Base-by-base conservation (phyloP, 148 eudicot genomes). In the Chenopodium berlandieri region DNA sequence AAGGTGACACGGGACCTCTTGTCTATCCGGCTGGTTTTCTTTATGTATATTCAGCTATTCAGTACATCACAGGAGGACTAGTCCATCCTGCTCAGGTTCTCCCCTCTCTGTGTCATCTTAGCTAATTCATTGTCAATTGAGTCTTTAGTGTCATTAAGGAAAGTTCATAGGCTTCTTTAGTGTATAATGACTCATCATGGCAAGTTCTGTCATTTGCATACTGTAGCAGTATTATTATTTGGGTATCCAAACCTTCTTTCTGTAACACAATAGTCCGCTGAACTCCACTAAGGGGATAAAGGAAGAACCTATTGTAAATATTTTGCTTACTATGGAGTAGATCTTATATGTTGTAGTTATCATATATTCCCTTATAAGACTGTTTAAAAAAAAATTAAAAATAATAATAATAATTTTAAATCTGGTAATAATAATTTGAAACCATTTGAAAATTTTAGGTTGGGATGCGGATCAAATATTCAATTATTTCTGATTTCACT, bases 1-100 rank as follows among this genome's bases (percentile, higher is more conserved):
- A 90, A 88, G 99, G 99, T 27, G 99, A 95, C 79, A 95, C 99
- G 2, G 99, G 98, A 71, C 98, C 99, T 31, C 84, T 95, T 74
- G 99, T 95, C n/a, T 95, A 95, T 85, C 99, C 99, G 10, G 97
- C 99, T 79, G 99, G 99, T 13, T 95, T 95, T 91, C 89, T 95
- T 14, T 93, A 95, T 82, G 86, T 92, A 19, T 95, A 95, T 85
- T 95, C 99, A 62, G 91, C 89, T 67, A 88, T 95, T 62, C 94
- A 90, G 83, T 93, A 79, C 85, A 50, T 95, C 72, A 95, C 99
- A 2, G 97, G 97, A 80, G 97, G 97, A 17, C 84, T 84, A 77
- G 92, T 93, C 52, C 88, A 80, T 80, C 91, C 92, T 75, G 99
- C 99, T 62, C 99, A 95, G 97, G 97, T 95, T 52, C 34, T 69